Percentiles rank a stretch among this genome's conserved stretches.
Evolutionary conservation across 805 yeast genomes (phyloP).

Genomic region (Suhomyces vadensis): DNA sequence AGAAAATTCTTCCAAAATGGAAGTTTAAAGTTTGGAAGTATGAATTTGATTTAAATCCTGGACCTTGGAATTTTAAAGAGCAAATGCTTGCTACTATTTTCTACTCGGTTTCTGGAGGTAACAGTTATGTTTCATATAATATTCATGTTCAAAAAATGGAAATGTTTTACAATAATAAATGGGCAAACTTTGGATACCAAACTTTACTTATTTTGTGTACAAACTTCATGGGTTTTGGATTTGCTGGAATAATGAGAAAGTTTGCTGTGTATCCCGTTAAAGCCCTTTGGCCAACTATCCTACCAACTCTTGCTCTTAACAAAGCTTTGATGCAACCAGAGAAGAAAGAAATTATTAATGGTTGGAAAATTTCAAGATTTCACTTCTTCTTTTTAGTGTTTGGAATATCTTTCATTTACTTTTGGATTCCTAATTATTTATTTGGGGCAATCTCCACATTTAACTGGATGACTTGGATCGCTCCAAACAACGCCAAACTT

Average conservation of each 20-base stretch:
- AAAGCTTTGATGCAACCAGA: slow-evolving; percentile 30
- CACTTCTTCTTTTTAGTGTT: slow-evolving; percentile 22
- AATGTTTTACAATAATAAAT: slow-evolving; percentile 25
- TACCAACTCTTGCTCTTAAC: slow-evolving; percentile 33
- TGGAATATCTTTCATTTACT: slow-evolving; percentile 21
- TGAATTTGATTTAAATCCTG: slow-evolving; percentile 47
- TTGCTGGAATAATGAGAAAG: slow-evolving; percentile 19
- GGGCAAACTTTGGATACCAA: slow-evolving; percentile 23
- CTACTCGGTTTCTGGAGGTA: slow-evolving; percentile 35
- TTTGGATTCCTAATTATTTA: slow-evolving; percentile 47
- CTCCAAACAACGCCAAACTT: slow-evolving; percentile 49
- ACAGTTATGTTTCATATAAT: slow-evolving; percentile 23
- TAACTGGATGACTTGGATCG: slow-evolving; percentile 62
- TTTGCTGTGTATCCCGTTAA: slow-evolving; percentile 29
- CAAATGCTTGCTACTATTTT: slow-evolving; percentile 57
- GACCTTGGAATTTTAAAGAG: slow-evolving; percentile 65
- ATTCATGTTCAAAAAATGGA: slow-evolving; percentile 24
- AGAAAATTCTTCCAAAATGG: slow-evolving; percentile 38
- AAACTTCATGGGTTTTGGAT: slow-evolving; percentile 20
- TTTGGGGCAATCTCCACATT: slow-evolving; percentile 44
- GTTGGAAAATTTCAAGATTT: slow-evolving; percentile 32
- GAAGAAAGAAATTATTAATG: slow-evolving; percentile 28
- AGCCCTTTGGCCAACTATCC: slow-evolving; percentile 31
- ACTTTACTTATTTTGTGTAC: slow-evolving; percentile 15
- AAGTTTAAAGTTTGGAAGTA: slow-evolving; percentile 12